Evolutionary conservation across 371 early-diverging fungal genomes (phyloP), one percentile per base, ranked within the genome.

Genomic region (Chytridiales sp.): DNA sequence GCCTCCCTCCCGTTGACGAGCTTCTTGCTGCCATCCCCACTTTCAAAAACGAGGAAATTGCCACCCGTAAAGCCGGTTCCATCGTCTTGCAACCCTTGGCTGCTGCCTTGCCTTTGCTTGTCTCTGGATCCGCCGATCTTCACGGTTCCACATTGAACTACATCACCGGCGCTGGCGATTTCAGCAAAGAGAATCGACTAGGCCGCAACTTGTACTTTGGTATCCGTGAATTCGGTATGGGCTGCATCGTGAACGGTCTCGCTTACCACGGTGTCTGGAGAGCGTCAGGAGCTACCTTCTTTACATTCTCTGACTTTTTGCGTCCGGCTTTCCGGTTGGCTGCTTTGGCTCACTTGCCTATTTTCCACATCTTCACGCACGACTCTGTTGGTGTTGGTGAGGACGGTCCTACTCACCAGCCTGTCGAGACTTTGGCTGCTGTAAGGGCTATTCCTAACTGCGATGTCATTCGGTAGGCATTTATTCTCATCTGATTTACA

Each of bases 371-470:
- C 70, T 91, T 96, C 91, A 98, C 99, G 50, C 99, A 99, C 85
- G 99, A 99, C 82, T 97, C 98, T 27, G 96, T 99, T 65, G 98
- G 97, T 66, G 83, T 97, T 31, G 87, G 87, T 40, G 99, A 99
- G 77, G 99, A 99, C 75, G 99, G 99, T 4, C 99, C 99, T 30
- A 99, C 99, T 42, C 99, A 99, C 80, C 99, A 99, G 76, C 99
- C 99, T 5, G 89, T 99, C 50, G 99, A 99, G 77, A 94, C 94
- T n/a, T 70, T 99, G 66, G 86, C 98, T 39, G 78, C 87, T 68
- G 79, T 95, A 27, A 89, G 99, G 53, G 98, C 98, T 13, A 88
- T 93, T 29, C 99, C 99, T 54, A 93, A 95, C 81, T 77, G 91
- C 66, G 74, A 43, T 66, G 76, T 60, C 42, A 35, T 51, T 43